Conservation (phyloP, 1,139 yeast genomes). For the Yamadazyma taylorii region DNA sequence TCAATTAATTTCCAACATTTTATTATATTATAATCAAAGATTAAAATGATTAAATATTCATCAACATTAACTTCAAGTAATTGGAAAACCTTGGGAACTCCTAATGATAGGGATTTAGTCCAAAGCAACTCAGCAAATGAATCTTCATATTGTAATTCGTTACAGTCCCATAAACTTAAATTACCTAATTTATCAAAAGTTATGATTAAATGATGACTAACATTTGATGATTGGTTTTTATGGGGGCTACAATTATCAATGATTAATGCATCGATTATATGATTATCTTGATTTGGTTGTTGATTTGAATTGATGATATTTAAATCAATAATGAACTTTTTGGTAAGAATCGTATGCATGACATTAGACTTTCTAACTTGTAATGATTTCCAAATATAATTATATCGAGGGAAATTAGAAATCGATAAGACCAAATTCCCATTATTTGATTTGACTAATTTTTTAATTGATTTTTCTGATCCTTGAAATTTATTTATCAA, state of each 20-base stretch:
- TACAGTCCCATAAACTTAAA: constrained; percentile 68
- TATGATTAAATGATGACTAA: constrained; percentile 36
- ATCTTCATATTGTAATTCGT: constrained; percentile 30
- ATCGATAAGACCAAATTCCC: constrained; percentile 37
- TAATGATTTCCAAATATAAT: constrained; percentile 64
- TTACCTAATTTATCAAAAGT: constrained; percentile 55
- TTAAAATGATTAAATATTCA: constrained; percentile 26
- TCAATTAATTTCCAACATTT: constrained; percentile 33
- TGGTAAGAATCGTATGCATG: constrained; percentile 31
- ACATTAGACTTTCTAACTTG: constrained; percentile 21
- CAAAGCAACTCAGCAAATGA: constrained; percentile 26
- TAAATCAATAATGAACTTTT: constrained; percentile 33
- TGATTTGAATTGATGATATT: constrained; percentile 7
- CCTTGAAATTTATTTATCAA: constrained; percentile 68
- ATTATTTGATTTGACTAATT: constrained; percentile 55
- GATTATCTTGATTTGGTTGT: constrained; percentile 10
- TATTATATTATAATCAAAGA: constrained; percentile 26
- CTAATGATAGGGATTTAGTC: constrained; percentile 14
- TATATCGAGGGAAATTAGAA: constrained; percentile 50
- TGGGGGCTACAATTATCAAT: constrained; percentile 36
- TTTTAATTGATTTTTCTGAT: constrained; percentile 75
- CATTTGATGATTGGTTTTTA: too few species aligned
- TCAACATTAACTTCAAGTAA: constrained; percentile 20
- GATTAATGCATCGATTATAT: constrained; percentile 34
- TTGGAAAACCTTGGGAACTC: constrained; percentile 29